A percentile compares a stretch with the other conserved stretches of the same genome.
phyloP scores from a whole-genome alignment of 345 rosid species.

The Zanthoxylum bungeanum region DNA sequence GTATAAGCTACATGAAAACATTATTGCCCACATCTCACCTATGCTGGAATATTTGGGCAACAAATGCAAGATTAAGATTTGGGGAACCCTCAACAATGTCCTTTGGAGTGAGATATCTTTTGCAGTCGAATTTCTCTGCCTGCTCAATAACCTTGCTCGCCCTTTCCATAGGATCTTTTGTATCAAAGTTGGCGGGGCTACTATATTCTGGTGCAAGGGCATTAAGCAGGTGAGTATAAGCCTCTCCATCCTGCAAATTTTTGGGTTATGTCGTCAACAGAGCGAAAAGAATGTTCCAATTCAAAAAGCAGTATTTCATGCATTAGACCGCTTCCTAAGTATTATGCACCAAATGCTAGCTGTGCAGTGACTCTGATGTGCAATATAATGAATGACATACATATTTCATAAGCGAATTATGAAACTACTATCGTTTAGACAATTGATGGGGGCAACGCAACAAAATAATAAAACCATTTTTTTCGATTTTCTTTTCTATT shows the following conservation, averaged over 20 bases:
- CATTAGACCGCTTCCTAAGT: not conserved
- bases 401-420: not conserved
- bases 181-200: constrained; percentile 42
- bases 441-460: not conserved
- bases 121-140: constrained; percentile 96
- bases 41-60: constrained; percentile 91
- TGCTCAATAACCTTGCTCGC: constrained; percentile 83
- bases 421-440: not conserved
- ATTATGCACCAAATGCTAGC: not conserved
- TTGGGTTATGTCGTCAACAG: constrained; percentile 19
- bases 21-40: constrained; percentile 44
- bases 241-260: constrained; percentile 85
- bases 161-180: constrained; percentile 66
- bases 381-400: not conserved
- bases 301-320: not conserved
- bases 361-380: not conserved
- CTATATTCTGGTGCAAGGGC: constrained; percentile 92
- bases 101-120: constrained; percentile 75
- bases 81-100: constrained; percentile 96
- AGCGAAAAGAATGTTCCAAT: constrained; percentile 1
- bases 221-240: constrained; percentile 89
- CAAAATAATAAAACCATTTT: not conserved
- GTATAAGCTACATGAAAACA: not conserved
- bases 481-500: not conserved
- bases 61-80: constrained; percentile 97